These are phyloP conservation scores for Inosperma sp. DNA, from an alignment of 768 basidiomycete genomes.

Conservation along the genomic window DNA sequence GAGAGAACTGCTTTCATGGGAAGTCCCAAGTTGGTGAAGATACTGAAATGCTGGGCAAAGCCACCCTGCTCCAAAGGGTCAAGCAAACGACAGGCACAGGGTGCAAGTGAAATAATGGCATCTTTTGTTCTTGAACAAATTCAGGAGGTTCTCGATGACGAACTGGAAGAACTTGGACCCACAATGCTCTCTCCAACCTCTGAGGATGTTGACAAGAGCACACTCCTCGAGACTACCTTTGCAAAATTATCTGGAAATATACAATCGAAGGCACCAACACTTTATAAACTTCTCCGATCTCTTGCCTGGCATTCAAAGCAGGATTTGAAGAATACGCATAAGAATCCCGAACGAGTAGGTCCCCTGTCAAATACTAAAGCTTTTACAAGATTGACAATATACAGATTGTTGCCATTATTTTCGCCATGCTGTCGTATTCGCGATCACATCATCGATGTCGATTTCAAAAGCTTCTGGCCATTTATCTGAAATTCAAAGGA, in stretches of 20 bases:
- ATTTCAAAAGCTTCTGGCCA: slow-evolving; percentile 26
- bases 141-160: slow-evolving; percentile 9
- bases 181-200: slow-evolving; percentile 3
- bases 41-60: slow-evolving; percentile 26
- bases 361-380: neutral
- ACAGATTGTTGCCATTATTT: slow-evolving; percentile 22
- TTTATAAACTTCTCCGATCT: neutral
- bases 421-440: slow-evolving; percentile 22
- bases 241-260: neutral
- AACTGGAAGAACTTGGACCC: slow-evolving; percentile 13
- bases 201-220: slow-evolving; percentile 1
- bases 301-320: neutral
- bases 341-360: neutral
- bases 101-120: slow-evolving; percentile 18
- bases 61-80: slow-evolving; percentile 22
- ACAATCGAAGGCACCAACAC: neutral
- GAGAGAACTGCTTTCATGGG: slow-evolving; percentile 21
- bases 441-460: slow-evolving; percentile 21
- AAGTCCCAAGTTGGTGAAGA: slow-evolving; percentile 20
- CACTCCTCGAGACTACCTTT: slow-evolving; percentile 5
- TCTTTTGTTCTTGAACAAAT: slow-evolving; percentile 21
- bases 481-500: slow-evolving; percentile 34
- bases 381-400: neutral
- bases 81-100: slow-evolving; percentile 16
- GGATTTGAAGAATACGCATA: slow-evolving; percentile 6